Evolutionary conservation across 2,329 filamentous ascomycete genomes (phyloP).

Genomic region (Colletotrichum higginsianum): DNA sequence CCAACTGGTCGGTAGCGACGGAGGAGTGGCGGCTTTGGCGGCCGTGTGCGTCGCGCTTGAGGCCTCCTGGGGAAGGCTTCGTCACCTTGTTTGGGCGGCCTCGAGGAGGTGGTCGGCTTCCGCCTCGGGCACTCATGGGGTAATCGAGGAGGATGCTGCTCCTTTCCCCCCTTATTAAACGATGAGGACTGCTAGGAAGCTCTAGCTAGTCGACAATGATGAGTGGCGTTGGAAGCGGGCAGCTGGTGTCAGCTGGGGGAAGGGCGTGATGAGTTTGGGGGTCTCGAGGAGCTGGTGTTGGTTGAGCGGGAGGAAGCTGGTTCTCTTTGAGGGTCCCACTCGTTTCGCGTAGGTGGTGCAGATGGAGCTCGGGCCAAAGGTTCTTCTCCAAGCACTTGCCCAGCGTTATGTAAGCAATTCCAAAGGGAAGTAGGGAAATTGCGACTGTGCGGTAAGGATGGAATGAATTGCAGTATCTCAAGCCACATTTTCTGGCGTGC

Average conservation of each 20-base stretch:
- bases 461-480: background rate
- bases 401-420: slow-evolving; percentile 25
- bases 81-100: slow-evolving; percentile 61
- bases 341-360: slow-evolving; percentile 6
- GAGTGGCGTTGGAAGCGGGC: slow-evolving; percentile 30
- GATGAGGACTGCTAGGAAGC: slow-evolving; percentile 42
- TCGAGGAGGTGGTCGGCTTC: slow-evolving; percentile 49
- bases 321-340: slow-evolving; percentile 31
- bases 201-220: slow-evolving; percentile 30
- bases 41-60: slow-evolving; percentile 39
- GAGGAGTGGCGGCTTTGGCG: slow-evolving; percentile 50
- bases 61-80: slow-evolving; percentile 51
- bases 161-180: slow-evolving; percentile 15
- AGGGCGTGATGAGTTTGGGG: slow-evolving; percentile 36
- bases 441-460: background rate
- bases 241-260: slow-evolving; percentile 42
- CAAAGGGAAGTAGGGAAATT: background rate
- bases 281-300: slow-evolving; percentile 34
- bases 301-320: slow-evolving; percentile 35
- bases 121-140: slow-evolving; percentile 43
- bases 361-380: slow-evolving; percentile 46
- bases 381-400: slow-evolving; percentile 25
- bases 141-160: slow-evolving; percentile 18
- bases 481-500: background rate
- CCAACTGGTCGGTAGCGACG: slow-evolving; percentile 53